phyloP scores from a whole-genome alignment of 345 rosid species.

The Abelmoschus esculentus region DNA sequence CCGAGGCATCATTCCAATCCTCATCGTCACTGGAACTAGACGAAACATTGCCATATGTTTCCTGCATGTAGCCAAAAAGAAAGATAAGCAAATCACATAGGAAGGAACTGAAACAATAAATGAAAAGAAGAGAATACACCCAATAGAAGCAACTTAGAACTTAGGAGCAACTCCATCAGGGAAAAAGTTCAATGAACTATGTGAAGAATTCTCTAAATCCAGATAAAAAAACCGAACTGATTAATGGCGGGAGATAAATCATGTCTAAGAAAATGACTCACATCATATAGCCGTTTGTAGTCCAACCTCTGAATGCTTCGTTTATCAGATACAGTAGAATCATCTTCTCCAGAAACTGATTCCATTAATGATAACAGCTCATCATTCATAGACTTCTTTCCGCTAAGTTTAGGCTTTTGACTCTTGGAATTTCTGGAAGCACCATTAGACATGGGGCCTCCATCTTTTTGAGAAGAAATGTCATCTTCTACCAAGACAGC shows the following conservation, averaged over 20 bases:
- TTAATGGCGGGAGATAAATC: slow-evolving; percentile 1
- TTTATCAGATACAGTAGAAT: slow-evolving; percentile 32
- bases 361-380: slow-evolving; percentile 31
- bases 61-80: slow-evolving; percentile 42
- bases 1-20: slow-evolving; percentile 32
- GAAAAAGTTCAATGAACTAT: neutral
- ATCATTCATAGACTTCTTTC: slow-evolving; percentile 19
- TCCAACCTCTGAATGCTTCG: slow-evolving; percentile 67
- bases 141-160: neutral
- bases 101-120: neutral
- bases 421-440: slow-evolving; percentile 16
- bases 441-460: slow-evolving; percentile 10
- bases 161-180: neutral
- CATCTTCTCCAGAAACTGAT: slow-evolving; percentile 35
- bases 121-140: neutral
- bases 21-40: slow-evolving; percentile 57
- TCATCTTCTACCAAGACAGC: slow-evolving; percentile 25
- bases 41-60: slow-evolving; percentile 54
- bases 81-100: slow-evolving; percentile 15
- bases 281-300: slow-evolving; percentile 86
- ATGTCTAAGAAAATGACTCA: slow-evolving; percentile 34
- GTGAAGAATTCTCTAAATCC: neutral
- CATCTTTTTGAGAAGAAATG: slow-evolving; percentile 28
- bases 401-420: slow-evolving; percentile 19
- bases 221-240: neutral